These are phyloP conservation scores for Apiotrichum domesticum DNA, from an alignment of 1,284 basidiomycete genomes.

Conservation along the genomic window DNA sequence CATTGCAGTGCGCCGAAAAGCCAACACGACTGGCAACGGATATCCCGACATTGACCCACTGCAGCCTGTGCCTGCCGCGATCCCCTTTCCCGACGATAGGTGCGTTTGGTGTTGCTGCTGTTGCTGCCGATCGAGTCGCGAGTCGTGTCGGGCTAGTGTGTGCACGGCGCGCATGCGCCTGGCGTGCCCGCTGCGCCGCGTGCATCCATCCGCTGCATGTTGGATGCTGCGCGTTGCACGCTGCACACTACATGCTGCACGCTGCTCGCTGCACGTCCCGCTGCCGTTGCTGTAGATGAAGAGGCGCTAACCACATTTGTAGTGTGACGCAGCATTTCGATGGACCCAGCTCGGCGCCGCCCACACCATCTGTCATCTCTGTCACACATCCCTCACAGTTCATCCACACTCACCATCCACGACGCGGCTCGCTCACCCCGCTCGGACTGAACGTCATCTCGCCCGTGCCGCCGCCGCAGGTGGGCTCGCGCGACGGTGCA, in stretches of 20 bases:
- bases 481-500: slow-evolving; percentile 4
- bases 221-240: too few species aligned
- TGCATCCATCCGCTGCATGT: too few species aligned
- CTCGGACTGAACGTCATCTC: slow-evolving; percentile 45
- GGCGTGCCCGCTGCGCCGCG: background rate
- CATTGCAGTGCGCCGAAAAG: background rate
- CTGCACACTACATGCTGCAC: too few species aligned
- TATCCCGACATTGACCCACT: background rate
- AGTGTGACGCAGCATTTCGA: slow-evolving; percentile 3
- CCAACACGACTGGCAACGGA: too few species aligned
- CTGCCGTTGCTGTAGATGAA: too few species aligned
- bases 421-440: slow-evolving; percentile 43
- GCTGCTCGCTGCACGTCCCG: too few species aligned
- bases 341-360: slow-evolving; percentile 41
- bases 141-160: too few species aligned
- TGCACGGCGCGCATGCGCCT: too few species aligned
- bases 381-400: slow-evolving; percentile 43
- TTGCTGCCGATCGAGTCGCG: too few species aligned
- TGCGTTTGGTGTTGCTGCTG: background rate
- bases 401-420: slow-evolving; percentile 47
- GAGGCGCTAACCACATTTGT: background rate
- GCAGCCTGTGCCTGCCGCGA: background rate
- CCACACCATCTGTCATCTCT: slow-evolving; percentile 36
- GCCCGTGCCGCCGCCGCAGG: slow-evolving; percentile 32
- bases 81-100: background rate